Evolutionary conservation across 139 green algal species (phyloP), one percentile per base, ranked within the genome.

Genomic region (Deuterostichococcus epilithicus): DNA sequence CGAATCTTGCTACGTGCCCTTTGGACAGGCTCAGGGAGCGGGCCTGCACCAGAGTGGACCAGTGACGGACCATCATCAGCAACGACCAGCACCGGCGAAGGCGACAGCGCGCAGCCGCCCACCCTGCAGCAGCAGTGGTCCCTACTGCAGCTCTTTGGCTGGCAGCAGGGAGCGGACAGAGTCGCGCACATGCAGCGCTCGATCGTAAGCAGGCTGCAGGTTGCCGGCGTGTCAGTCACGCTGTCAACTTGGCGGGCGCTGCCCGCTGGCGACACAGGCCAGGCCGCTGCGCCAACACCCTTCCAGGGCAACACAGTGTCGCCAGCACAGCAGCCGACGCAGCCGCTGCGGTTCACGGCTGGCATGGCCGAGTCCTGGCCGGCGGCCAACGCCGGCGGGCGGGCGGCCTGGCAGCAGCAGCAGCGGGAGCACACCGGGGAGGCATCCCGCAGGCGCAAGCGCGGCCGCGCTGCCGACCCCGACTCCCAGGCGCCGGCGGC

Each of bases 191-290:
- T 63, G 18, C 26, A 20, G 52, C 52, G 28, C 18, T 20, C 52
- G 10, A 25, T 63, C 28, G 10, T 20, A 23, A 78, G 73, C 4
- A 36, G 28, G 20, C 70, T 88, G 37, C 18, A 66, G 33, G 33
- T 88, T 18, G 22, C 76, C 1, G 82, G 84, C 0, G 76, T 88
- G 23, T 80, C 60, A 47, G 67, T 89, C 4, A 30, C 34, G 32
- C 73, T 88, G 30, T 33, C 30, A 26, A 35, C 30, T 3, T 37
- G 59, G 26, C 23, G 26, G 30, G 0, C 32, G 23, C 39, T 35
- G 8, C 10, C 44, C 22, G 22, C 37, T 72, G 73, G 52, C 42
- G 70, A 38, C 66, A 15, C 58, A 25, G 65, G 13, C 22, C 68
- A 71, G 22, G 60, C 30, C 34, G 25, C 59, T 28, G 70, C 67